Evolutionary conservation across 805 yeast genomes (phyloP).

Genomic region (Hanseniaspora guilliermondii): DNA sequence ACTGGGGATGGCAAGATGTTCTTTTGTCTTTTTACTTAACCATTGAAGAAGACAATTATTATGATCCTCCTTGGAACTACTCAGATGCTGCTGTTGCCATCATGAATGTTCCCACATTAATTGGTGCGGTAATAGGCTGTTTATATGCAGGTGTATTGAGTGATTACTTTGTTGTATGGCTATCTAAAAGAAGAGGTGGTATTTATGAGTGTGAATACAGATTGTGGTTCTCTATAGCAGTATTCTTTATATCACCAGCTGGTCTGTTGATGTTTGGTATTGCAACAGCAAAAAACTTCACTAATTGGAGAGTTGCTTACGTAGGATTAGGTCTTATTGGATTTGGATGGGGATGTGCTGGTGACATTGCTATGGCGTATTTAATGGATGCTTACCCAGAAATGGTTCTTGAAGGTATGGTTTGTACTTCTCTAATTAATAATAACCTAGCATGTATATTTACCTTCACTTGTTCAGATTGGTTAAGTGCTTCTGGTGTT

Average conservation of each 20-base stretch:
- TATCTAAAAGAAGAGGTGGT: constrained; percentile 50
- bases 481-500: constrained; percentile 47
- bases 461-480: constrained; percentile 51
- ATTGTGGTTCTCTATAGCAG: constrained; percentile 42
- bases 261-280: constrained; percentile 57
- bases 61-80: constrained; percentile 55
- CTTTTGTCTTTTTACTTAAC: constrained; percentile 63
- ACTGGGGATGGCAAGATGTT: constrained; percentile 75
- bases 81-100: constrained; percentile 55
- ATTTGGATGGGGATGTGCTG: constrained; percentile 57
- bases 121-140: constrained; percentile 58
- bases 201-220: constrained; percentile 55
- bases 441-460: constrained; percentile 54
- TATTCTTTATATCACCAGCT: constrained; percentile 46
- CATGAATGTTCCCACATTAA: constrained; percentile 60
- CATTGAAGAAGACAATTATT: constrained; percentile 55
- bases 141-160: constrained; percentile 48
- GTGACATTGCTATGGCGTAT: constrained; percentile 57
- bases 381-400: constrained; percentile 60
- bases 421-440: constrained; percentile 52
- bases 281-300: constrained; percentile 45
- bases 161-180: constrained; percentile 48
- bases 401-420: constrained; percentile 59
- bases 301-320: constrained; percentile 40
- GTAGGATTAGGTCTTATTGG: constrained; percentile 55